Evolutionary conservation across 2,329 filamentous ascomycete genomes (phyloP), one percentile per base, ranked within the genome.

Genomic region (Xylogone sp.): DNA sequence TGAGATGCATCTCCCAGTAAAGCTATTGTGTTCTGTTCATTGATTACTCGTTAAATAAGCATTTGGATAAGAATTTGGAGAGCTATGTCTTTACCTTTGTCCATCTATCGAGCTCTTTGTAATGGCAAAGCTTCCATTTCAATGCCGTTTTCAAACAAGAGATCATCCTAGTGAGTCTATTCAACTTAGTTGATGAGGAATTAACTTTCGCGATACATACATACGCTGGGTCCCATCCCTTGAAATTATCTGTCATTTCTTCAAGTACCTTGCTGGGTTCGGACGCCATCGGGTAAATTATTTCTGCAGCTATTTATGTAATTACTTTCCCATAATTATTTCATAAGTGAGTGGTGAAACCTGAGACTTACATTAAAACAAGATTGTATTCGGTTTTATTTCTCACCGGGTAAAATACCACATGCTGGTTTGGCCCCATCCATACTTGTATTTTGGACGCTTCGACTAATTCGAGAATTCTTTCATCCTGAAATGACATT

Each of bases 1-100:
- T 86, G 81, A 2, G 81, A 79, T 1, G 81, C 78, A 56, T 86
- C 82, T 0, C 83, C 83, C 0, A 85, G 69, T 58, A 85, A 73
- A 0, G 77, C 75, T 58, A 82, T n/a, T n/a, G n/a, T n/a, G n/a
- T n/a, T n/a, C n/a, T n/a, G n/a, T n/a, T n/a, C n/a, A n/a, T n/a
- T n/a, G n/a, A n/a, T n/a, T n/a, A n/a, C n/a, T n/a, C n/a, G n/a
- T n/a, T n/a, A n/a, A n/a, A n/a, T n/a, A n/a, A n/a, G n/a, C n/a
- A n/a, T n/a, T n/a, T n/a, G n/a, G n/a, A n/a, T n/a, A n/a, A n/a
- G n/a, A n/a, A n/a, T n/a, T n/a, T n/a, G n/a, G n/a, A n/a, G n/a
- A n/a, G n/a, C n/a, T n/a, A n/a, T n/a, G n/a, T n/a, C 82, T 0
- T 76, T 69, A 0, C 74, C 80, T 0, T 71, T 76, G 74, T 65